phyloP scores from a whole-genome alignment of 768 basidiomycete species.

The Lanmaoa pseudosensibilis region DNA sequence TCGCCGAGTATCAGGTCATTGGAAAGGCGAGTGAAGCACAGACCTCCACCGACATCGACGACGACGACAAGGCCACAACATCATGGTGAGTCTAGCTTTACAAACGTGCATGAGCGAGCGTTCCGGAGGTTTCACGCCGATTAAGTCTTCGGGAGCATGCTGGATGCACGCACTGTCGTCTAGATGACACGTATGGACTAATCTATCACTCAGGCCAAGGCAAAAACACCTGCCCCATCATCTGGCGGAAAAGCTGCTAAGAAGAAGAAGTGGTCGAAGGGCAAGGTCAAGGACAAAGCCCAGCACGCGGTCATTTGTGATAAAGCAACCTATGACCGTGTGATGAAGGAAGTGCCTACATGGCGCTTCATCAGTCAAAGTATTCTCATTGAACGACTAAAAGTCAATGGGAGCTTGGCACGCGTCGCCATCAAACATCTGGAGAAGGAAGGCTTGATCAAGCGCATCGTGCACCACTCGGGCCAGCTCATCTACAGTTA shows the following conservation, averaged over 20 bases:
- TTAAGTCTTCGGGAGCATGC: slow-evolving; percentile 9
- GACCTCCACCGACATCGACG: slow-evolving; percentile 20
- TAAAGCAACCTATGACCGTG: slow-evolving; percentile 89
- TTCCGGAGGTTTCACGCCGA: not conserved
- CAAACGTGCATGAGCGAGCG: not conserved
- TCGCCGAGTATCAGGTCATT: too few species aligned
- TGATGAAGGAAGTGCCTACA: slow-evolving; percentile 97
- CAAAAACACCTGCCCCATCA: slow-evolving; percentile 62
- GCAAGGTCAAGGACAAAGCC: slow-evolving; percentile 99
- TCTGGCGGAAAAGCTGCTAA: slow-evolving; percentile 87
- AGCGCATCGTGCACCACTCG: slow-evolving; percentile 94
- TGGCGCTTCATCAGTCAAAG: slow-evolving; percentile 98
- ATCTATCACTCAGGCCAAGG: slow-evolving; percentile 62
- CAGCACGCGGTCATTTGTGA: slow-evolving; percentile 94
- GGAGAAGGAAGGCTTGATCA: slow-evolving; percentile 93
- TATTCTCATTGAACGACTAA: slow-evolving; percentile 97
- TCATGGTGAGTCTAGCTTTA: slow-evolving; percentile 30
- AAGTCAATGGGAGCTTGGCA: slow-evolving; percentile 93
- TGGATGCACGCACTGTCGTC: slow-evolving; percentile 24
- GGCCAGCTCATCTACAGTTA: slow-evolving; percentile 94
- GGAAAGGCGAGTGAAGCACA: not conserved
- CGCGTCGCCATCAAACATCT: slow-evolving; percentile 88
- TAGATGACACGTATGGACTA: slow-evolving; percentile 21
- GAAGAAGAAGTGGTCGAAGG: slow-evolving; percentile 99
- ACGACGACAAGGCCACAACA: slow-evolving; percentile 24